These are phyloP conservation scores for Rhizopogon sp. DNA, from an alignment of 768 basidiomycete species.

Conservation along the genomic window DNA sequence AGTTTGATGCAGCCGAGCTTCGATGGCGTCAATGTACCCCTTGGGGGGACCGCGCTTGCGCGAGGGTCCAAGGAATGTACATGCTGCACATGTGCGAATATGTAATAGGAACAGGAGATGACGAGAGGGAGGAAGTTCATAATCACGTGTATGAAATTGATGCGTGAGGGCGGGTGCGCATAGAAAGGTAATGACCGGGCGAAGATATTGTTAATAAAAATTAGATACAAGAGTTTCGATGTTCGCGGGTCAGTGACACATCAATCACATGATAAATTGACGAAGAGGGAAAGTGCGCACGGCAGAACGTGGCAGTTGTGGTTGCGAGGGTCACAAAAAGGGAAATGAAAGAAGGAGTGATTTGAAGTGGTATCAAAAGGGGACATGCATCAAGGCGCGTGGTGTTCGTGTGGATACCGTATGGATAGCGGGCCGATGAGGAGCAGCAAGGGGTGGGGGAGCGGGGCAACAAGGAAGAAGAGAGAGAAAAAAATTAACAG, in stretches of 20 bases:
- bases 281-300: too few species aligned
- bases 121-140: background rate
- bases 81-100: constrained; percentile 37
- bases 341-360: background rate
- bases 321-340: constrained; percentile 1
- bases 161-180: background rate
- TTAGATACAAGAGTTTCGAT: background rate
- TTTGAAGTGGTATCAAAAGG: background rate
- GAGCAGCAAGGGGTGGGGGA: constrained; percentile 3
- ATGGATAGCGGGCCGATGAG: background rate
- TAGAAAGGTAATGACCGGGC: background rate
- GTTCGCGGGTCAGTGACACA: background rate
- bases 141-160: background rate
- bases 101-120: background rate
- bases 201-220: background rate
- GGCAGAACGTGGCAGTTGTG: background rate
- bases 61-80: constrained; percentile 75
- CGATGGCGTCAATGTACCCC: constrained; percentile 93
- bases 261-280: background rate
- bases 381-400: background rate
- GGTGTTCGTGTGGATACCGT: background rate
- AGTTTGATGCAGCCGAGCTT: constrained; percentile 85
- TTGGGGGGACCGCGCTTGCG: constrained; percentile 86
- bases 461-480: background rate
- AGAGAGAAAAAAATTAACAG: constrained; percentile 11